phyloP scores from a whole-genome alignment of 768 basidiomycete genomes.

The Tephrocybe sp. region DNA sequence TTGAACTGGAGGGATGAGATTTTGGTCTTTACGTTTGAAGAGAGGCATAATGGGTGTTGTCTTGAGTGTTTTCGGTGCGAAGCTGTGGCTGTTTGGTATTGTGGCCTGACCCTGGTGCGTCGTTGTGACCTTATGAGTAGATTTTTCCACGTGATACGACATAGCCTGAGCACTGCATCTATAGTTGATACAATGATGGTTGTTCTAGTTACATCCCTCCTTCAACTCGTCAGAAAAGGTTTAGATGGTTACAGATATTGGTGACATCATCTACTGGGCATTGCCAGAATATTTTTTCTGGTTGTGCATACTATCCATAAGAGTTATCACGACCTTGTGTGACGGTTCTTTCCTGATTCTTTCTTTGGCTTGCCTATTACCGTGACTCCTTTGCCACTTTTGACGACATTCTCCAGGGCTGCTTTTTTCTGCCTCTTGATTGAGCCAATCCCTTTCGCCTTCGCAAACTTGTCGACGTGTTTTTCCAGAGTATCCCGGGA shows the following conservation, averaged over 20 bases:
- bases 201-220: too few species aligned
- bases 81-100: conserved; percentile 15
- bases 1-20: conserved; percentile 67
- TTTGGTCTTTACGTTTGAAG: conserved; percentile 67
- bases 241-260: too few species aligned
- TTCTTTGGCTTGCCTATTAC: conserved; percentile 74
- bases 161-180: too few species aligned
- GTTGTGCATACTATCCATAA: too few species aligned
- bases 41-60: conserved; percentile 51
- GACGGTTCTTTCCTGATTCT: conserved; percentile 30
- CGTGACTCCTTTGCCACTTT: conserved; percentile 82
- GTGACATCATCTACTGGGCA: too few species aligned
- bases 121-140: too few species aligned
- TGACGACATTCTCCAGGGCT: conserved; percentile 80
- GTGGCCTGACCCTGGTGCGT: too few species aligned
- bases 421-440: conserved; percentile 84
- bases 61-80: too few species aligned
- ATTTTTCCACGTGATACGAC: too few species aligned
- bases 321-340: conserved; percentile 5
- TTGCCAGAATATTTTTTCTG: too few species aligned
- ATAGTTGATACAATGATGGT: too few species aligned
- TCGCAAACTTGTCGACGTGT: conserved; percentile 64
- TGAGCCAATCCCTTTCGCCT: conserved; percentile 46
- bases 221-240: too few species aligned
- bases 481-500: conserved; percentile 65